Evolutionary conservation across 1,284 basidiomycete species (phyloP), one percentile per base, ranked within the genome.

Genomic region (Hemileia vastatrix): DNA sequence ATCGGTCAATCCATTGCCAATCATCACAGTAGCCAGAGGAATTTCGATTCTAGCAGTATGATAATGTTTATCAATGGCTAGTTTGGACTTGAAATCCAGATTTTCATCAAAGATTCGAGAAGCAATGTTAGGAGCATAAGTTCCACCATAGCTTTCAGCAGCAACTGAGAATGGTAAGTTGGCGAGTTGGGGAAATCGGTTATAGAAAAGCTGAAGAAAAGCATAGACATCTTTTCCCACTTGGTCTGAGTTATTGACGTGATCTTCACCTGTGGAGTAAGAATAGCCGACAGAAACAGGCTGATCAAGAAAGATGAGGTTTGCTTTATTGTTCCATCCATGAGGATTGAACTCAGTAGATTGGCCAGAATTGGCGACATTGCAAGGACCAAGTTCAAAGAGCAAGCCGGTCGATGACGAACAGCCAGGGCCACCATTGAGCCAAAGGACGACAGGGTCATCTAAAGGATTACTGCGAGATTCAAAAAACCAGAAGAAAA

Each of bases 1-100:
- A 68, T 92, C 86, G 0, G 89, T 91, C 43, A 85, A 77, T 11
- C 87, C 89, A 69, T 89, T 91, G 8, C 85, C 90, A 56, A 93
- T 82, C 67, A 93, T 80, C 48, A 93, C 76, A 0, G 86, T 88
- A 44, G 81, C 82, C 48, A 94, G 80, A 76, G 90, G 88, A 76
- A 93, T 84, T 54, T 51, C 65, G 80, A 80, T 68, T 73, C 76
- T 4, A 77, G 64, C 6, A 1, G 72, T 70, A 78, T 80, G 57
- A 83, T 75, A 54, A 75, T 72, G 57, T 65, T 53, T 52, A 18
- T 47, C 54, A 15, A 72, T 64, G 13, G 74, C 71, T 40, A 67
- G 62, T 52, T 23, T 57, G 44, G 32, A 63, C 23, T 33, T 31
- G 33, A 59, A 33, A 24, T 67, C 79, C 73, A 83, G 81, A 77